Base-by-base conservation (phyloP, 1,284 basidiomycete species). In the Marasmius fiardii region DNA sequence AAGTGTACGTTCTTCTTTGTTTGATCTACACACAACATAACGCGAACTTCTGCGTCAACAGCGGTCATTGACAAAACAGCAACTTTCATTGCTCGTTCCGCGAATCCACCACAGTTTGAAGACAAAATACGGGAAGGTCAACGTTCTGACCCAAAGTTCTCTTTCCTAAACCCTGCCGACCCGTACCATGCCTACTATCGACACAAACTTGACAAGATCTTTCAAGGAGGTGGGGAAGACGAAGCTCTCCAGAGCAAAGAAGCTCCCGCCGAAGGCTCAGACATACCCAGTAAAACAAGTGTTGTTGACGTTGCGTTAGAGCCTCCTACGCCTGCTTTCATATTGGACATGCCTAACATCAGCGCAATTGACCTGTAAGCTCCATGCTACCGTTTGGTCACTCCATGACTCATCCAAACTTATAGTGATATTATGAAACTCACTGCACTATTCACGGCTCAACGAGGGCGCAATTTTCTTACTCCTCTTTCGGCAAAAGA, bases 161-260 rank as follows among this genome's bases (percentile, higher is more conserved):
- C 94, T 55, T 98, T 98, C 78, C 81, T 98, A 71, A 94, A 95
- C 75, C 85, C 90, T 58, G 85, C 86, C 56, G 95, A 98, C 79
- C 93, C 95, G 64, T 98, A 96, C 76, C 92, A 98, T 85, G 90
- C 91, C 60, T 98, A 98, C 76, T 98, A 98, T 71, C 85, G 90
- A 67, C 86, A 95, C 76, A 86, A 90, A 68, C 85, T 95, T 74
- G 88, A 92, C 53, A 84, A 83, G 66, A 82, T 92, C 60, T 73
- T 83, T 58, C 79, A 86, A 50, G 90, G 91, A 31, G 93, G 93
- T 68, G 71, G 84, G 14, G 81, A 86, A 23, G 90, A 91, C 53
- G 84, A 84, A 41, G 65, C 72, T 0, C 66, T 71, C 48, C 76
- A 70, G 44, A 85, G 77, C 71, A 78, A 76, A 16, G 73, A 68